phyloP scores from a whole-genome alignment of 2,329 filamentous ascomycete genomes.

The Epichloe uncinata region DNA sequence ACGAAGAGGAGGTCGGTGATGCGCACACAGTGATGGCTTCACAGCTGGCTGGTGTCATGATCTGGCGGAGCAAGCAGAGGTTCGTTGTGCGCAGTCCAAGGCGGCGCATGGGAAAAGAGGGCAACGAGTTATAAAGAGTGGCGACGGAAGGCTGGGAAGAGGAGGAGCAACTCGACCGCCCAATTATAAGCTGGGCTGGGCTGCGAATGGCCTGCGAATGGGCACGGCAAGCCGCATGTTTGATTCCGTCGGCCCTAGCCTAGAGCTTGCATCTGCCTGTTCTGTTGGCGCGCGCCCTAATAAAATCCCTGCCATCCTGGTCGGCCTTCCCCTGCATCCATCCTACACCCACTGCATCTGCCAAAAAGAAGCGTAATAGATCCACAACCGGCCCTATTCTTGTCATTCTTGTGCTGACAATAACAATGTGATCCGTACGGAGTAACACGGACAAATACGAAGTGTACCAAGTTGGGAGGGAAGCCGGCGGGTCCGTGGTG shows the following conservation, averaged over 20 bases:
- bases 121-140: neutral
- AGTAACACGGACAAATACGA: no score
- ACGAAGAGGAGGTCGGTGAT: conserved; percentile 15
- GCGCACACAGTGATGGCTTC: conserved; percentile 8
- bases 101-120: neutral
- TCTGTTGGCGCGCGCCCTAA: no score
- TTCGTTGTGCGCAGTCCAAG: conserved; percentile 1
- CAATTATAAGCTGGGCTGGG: conserved; percentile 1
- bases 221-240: conserved; percentile 1
- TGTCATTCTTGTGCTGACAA: no score
- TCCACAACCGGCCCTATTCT: no score
- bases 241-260: neutral
- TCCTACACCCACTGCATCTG: no score
- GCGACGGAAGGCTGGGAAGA: conserved; percentile 2
- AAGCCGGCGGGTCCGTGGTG: no score
- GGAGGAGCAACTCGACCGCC: conserved; percentile 4
- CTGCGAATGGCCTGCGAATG: neutral
- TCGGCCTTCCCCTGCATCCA: no score
- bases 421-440: no score
- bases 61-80: conserved; percentile 1
- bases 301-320: no score
- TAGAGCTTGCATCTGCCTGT: no score
- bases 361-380: no score
- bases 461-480: no score
- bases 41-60: conserved; percentile 4